Conservation (phyloP, 345 rosid genomes). For the Salix arbutifolia region DNA sequence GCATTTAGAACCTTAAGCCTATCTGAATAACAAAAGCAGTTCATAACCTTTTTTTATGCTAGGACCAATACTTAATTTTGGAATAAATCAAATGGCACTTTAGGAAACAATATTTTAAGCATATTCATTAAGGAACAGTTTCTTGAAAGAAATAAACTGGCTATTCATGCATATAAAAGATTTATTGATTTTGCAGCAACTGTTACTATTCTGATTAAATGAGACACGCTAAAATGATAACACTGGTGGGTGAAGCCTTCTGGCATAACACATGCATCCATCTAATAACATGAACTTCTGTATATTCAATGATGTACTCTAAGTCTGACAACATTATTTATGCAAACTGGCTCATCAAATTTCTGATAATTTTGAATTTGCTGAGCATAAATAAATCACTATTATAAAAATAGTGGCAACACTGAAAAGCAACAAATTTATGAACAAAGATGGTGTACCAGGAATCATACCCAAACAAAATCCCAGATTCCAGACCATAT, state of each 20-base stretch:
- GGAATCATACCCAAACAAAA: conserved; percentile 73
- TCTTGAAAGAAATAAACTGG: neutral
- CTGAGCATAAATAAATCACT: neutral
- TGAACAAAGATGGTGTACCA: neutral
- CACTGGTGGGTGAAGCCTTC: neutral
- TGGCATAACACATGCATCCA: neutral
- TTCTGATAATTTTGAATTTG: neutral
- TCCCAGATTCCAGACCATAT: conserved; percentile 92
- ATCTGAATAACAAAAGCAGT: neutral
- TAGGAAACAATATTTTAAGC: neutral
- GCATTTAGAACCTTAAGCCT: neutral
- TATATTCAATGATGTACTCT: neutral
- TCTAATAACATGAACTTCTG: neutral
- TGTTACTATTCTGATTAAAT: neutral
- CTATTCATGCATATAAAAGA: neutral
- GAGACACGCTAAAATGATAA: neutral
- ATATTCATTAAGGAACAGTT: neutral
- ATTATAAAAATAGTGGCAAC: neutral
- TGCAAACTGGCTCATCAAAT: neutral
- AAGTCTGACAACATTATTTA: neutral
- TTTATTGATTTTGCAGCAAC: neutral
- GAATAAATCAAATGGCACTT: neutral
- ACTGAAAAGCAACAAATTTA: neutral
- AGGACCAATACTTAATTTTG: neutral
- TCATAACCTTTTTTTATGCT: neutral